Evolutionary conservation across 2,329 filamentous ascomycete genomes (phyloP).

Genomic region (Tolypocladium capitatum): DNA sequence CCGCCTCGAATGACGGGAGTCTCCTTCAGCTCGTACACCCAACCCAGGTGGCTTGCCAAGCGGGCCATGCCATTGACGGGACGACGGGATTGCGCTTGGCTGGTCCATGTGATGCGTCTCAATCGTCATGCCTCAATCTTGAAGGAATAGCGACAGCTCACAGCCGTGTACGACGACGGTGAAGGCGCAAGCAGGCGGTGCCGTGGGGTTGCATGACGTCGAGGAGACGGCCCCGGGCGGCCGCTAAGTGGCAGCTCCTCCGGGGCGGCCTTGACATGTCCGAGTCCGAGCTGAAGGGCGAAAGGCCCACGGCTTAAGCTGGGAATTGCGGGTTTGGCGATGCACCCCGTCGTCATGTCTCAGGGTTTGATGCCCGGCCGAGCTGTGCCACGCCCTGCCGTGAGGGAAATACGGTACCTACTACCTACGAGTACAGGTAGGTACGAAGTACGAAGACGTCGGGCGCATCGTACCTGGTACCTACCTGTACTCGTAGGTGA

Average conservation of each 20-base stretch:
- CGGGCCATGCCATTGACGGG: background rate
- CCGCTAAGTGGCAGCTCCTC: background rate
- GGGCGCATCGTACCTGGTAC: no score
- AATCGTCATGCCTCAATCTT: no score
- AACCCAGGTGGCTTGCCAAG: background rate
- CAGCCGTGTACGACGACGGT: background rate
- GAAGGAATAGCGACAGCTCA: background rate
- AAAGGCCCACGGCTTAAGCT: no score
- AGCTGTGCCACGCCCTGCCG: background rate
- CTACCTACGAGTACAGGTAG: no score
- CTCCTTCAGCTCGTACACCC: background rate
- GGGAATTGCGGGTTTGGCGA: background rate
- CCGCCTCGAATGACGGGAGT: background rate
- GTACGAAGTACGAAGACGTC: no score
- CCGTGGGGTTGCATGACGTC: background rate
- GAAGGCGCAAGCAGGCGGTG: no score
- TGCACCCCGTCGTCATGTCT: background rate
- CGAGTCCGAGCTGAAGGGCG: no score
- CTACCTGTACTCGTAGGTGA: no score
- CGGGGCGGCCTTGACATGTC: no score
- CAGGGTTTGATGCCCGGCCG: background rate
- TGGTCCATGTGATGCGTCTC: background rate
- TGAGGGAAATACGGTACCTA: background rate
- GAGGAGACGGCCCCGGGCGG: background rate
- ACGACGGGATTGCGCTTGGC: background rate